Evolutionary conservation across 768 basidiomycete genomes (phyloP).

Genomic region (Tulasnella sp.): DNA sequence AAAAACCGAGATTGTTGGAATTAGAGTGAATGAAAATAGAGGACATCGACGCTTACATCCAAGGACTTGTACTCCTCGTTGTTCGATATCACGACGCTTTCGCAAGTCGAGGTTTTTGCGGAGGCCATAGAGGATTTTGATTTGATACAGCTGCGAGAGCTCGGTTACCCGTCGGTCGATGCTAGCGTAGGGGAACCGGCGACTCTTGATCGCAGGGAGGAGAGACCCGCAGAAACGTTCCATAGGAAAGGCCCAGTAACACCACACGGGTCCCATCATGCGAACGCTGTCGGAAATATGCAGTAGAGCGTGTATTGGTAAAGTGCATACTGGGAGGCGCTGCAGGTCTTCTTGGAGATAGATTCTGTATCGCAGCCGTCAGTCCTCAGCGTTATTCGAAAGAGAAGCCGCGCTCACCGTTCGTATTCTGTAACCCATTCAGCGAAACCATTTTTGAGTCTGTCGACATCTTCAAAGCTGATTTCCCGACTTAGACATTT

Average conservation of each 20-base stretch:
- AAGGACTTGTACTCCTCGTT: background rate
- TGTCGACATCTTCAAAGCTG: background rate
- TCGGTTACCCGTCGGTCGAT: background rate
- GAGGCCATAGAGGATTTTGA: background rate
- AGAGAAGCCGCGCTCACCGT: conserved; percentile 28
- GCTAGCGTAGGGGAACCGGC: background rate
- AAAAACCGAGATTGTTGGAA: background rate
- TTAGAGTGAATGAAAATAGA: background rate
- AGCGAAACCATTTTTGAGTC: background rate
- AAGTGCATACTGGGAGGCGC: conserved; percentile 29
- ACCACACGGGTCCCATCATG: conserved; percentile 32
- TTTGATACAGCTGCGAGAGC: background rate
- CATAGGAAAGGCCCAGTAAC: conserved; percentile 34
- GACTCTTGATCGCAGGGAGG: conserved; percentile 25
- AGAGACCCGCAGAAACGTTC: conserved; percentile 30
- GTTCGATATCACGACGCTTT: background rate
- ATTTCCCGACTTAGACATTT: conserved; percentile 9
- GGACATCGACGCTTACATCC: background rate
- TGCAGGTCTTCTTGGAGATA: conserved; percentile 32
- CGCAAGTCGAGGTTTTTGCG: background rate
- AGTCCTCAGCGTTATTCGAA: background rate
- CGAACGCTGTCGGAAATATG: conserved; percentile 32
- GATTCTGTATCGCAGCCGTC: conserved; percentile 22
- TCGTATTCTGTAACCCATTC: conserved; percentile 31
- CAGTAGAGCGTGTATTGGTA: conserved; percentile 33